Base-by-base conservation (phyloP, 2,329 filamentous ascomycete species). In the Fusarium chlamydosporum region DNA sequence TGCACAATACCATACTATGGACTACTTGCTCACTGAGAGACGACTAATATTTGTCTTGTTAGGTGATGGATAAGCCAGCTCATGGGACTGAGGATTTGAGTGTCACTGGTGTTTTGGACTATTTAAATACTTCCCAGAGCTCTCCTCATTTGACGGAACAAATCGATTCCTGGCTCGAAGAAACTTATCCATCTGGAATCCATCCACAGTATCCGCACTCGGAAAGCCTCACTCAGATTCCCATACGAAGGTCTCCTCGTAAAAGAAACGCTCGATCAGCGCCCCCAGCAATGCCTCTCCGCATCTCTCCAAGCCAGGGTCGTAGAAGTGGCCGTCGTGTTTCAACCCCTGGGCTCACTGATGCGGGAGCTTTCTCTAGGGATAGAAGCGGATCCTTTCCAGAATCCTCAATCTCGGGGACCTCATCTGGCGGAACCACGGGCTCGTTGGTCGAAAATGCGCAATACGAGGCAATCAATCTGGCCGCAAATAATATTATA, bases 161-260 rank as follows among this genome's bases (percentile, higher is more conserved):
- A 2, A 33, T 63, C 10, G 38, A 51, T 18, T 40, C 20, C 41
- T 67, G 63, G 63, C 64, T 67, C 6, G 35, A 67, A 37, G 41
- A 42, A 2, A 42, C n/a, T 27, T 63, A 67, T 23, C 63, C 37
- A 29, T 29, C 13, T 41, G 50, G 52, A 2, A 13, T 40, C 11
- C 6, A 47, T 34, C 41, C 6, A 9, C 31, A 31, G 9, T 29
- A 50, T 16, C 27, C 38, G 3, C 42, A 29, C 9, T 67, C 64
- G 12, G 29, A 46, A 15, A 18, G 10, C 7, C 34, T 29, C 27
- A n/a, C 41, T 10, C n/a, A 31, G 11, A 26, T 7, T 7, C 4
- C 20, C 16, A 2, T 20, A 18, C 31, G 16, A 13, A 11, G 13
- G 41, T 12, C 35, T 8, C 3, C 9, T 7, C 12, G 8, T 10